Evolutionary conservation across 2,329 filamentous ascomycete species (phyloP).

Genomic region (Cytospora leucostoma): DNA sequence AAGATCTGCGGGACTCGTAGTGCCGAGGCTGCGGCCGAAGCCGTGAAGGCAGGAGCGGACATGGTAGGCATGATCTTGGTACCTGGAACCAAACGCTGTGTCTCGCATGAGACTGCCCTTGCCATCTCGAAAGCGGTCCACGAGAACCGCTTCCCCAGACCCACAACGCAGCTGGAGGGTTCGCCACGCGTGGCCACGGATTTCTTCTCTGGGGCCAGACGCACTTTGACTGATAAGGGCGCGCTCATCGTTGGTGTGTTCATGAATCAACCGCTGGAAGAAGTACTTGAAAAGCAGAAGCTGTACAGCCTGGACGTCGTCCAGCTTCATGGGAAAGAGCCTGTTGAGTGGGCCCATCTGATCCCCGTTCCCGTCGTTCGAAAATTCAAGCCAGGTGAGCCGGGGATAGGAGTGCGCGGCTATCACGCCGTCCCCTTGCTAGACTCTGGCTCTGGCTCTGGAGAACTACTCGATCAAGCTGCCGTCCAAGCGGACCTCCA

Average conservation of each 20-base stretch:
- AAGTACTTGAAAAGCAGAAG: conserved; percentile 77
- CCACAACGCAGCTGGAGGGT: background rate
- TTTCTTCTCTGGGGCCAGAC: conserved; percentile 58
- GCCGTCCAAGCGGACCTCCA: conserved; percentile 68
- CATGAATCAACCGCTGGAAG: conserved; percentile 81
- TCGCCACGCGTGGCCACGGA: conserved; percentile 53
- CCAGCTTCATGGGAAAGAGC: conserved; percentile 90
- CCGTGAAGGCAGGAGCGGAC: conserved; percentile 85
- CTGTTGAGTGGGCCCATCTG: conserved; percentile 84
- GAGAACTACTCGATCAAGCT: conserved; percentile 71
- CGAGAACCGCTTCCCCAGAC: conserved; percentile 33
- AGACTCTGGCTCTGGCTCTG: conserved; percentile 84
- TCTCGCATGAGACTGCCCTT: conserved; percentile 75
- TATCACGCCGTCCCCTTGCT: conserved; percentile 83
- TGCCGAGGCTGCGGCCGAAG: conserved; percentile 75
- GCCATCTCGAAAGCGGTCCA: conserved; percentile 81
- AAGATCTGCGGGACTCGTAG: conserved; percentile 95
- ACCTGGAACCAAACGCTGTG: conserved; percentile 75
- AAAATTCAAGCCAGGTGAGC: conserved; percentile 75
- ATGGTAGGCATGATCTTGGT: conserved; percentile 92
- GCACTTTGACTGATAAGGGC: conserved; percentile 52
- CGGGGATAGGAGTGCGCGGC: conserved; percentile 71
- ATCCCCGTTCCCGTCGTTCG: conserved; percentile 91
- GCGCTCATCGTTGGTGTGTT: conserved; percentile 92
- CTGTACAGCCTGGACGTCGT: conserved; percentile 81